Evolutionary conservation across 202 grass and related monocot species (phyloP).

Genomic region (Miscanthus sacchariflorus): DNA sequence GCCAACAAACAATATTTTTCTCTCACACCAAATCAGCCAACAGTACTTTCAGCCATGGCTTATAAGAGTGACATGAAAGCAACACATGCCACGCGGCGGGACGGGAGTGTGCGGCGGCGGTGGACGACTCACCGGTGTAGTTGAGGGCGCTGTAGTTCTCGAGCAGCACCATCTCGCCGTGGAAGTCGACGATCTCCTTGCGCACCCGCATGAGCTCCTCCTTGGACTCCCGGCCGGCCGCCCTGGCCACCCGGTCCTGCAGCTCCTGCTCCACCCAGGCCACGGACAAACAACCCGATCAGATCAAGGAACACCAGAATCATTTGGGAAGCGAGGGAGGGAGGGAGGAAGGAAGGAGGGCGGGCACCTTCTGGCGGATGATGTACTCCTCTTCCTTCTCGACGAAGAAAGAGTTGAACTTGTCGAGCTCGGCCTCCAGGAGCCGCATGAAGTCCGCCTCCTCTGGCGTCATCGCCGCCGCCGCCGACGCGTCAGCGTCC

Average conservation of each 20-base stretch:
- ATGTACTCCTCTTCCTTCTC: constrained; percentile 99
- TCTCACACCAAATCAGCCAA: too few species aligned
- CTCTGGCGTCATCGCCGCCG: constrained; percentile 58
- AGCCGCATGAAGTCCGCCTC: constrained; percentile 85
- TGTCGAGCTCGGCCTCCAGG: constrained; percentile 92
- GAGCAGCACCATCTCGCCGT: constrained; percentile 98
- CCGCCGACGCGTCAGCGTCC: constrained; percentile 9
- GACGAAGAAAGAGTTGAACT: constrained; percentile 92
- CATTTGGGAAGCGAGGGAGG: not conserved
- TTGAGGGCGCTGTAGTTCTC: constrained; percentile 97
- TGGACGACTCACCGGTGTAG: constrained; percentile 68
- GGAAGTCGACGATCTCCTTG: constrained; percentile 94
- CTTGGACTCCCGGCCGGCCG: constrained; percentile 67
- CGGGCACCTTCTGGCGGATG: constrained; percentile 89
- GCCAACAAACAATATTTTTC: too few species aligned
- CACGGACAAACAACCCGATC: not conserved
- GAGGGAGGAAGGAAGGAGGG: not conserved
- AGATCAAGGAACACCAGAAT: constrained; percentile 32
- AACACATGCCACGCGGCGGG: constrained; percentile 4
- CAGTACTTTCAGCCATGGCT: too few species aligned
- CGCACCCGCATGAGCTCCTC: constrained; percentile 84
- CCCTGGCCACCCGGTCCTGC: constrained; percentile 70
- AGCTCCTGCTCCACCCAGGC: constrained; percentile 64
- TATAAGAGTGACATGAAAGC: constrained; percentile 16
- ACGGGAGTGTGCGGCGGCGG: not conserved